These are phyloP conservation scores for Talaromyces sp. DNA, from an alignment of 2,329 filamentous ascomycete species.

Conservation along the genomic window DNA sequence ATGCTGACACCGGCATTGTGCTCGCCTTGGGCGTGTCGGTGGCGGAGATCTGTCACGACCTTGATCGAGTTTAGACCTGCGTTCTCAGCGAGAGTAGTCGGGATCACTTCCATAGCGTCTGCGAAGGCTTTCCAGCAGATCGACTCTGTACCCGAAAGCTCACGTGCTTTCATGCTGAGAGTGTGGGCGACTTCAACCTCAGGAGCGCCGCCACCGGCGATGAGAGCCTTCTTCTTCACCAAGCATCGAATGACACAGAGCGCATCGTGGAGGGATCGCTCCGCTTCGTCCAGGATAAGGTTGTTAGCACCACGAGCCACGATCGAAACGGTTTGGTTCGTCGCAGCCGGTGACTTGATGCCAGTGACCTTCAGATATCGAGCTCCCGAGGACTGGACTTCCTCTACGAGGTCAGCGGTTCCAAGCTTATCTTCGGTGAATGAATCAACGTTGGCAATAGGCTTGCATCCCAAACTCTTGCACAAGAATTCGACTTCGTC, in stretches of 20 bases:
- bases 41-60: constrained; percentile 91
- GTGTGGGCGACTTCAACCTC: constrained; percentile 94
- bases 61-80: constrained; percentile 97
- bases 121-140: constrained; percentile 99
- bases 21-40: constrained; percentile 92
- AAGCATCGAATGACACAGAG: constrained; percentile 96
- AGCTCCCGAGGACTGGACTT: constrained; percentile 79
- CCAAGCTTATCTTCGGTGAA: constrained; percentile 99
- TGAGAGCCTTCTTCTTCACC: constrained; percentile 99
- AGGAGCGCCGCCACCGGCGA: constrained; percentile 91
- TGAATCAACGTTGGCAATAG: constrained; percentile 95
- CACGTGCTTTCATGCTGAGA: constrained; percentile 75
- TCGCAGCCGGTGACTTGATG: constrained; percentile 62
- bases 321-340: constrained; percentile 81
- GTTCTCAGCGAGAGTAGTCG: constrained; percentile 94
- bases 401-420: constrained; percentile 87
- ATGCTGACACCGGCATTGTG: constrained; percentile 96
- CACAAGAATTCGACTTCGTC: constrained; percentile 99
- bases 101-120: constrained; percentile 94
- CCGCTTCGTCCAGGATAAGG: constrained; percentile 92
- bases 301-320: constrained; percentile 91
- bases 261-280: constrained; percentile 93
- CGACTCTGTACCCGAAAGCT: constrained; percentile 83
- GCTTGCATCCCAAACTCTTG: constrained; percentile 98
- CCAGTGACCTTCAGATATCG: constrained; percentile 94